Percentiles rank a stretch among this genome's conserved stretches.
phyloP scores from a whole-genome alignment of 2,329 filamentous ascomycete genomes.

The Fusarium burgessii region DNA sequence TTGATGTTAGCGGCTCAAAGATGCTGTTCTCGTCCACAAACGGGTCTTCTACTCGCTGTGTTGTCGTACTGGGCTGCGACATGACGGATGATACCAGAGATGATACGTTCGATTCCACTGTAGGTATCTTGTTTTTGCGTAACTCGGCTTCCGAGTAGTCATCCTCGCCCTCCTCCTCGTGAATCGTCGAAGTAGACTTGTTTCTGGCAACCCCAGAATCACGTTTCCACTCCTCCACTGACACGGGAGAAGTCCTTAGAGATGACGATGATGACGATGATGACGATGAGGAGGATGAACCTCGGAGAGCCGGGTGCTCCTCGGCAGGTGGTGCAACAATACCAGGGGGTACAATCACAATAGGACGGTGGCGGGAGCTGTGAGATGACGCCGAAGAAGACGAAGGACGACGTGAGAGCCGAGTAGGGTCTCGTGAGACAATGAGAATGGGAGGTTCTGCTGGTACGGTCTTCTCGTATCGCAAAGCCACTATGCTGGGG shows the following conservation, averaged over 20 bases:
- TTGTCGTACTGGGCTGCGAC: conserved; percentile 29
- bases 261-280: conserved; percentile 37
- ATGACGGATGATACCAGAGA: conserved; percentile 33
- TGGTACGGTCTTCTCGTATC: conserved; percentile 71
- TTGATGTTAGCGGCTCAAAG: conserved; percentile 39
- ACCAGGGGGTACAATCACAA: conserved; percentile 48
- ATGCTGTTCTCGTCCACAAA: conserved; percentile 45
- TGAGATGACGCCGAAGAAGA: conserved; percentile 41
- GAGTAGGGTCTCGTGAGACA: conserved; percentile 57
- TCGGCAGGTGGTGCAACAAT: conserved; percentile 60
- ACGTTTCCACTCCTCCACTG: conserved; percentile 61
- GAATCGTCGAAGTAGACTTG: conserved; percentile 54
- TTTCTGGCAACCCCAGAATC: conserved; percentile 67
- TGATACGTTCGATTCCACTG: conserved; percentile 27
- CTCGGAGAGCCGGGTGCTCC: conserved; percentile 65
- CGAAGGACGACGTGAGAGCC: conserved; percentile 45
- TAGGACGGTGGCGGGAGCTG: conserved; percentile 43
- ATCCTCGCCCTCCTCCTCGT: conserved; percentile 57
- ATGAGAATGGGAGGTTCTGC: conserved; percentile 69
- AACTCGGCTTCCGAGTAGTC: conserved; percentile 46
- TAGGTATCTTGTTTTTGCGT: conserved; percentile 19
- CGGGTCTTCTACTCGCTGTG: conserved; percentile 36
- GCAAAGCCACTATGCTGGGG: conserved; percentile 63
- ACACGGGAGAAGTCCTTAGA: conserved; percentile 41
- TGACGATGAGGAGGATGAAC: conserved; percentile 34